Evolutionary conservation across 148 eudicot species (phyloP).

Genomic region (Beta vulgaris): DNA sequence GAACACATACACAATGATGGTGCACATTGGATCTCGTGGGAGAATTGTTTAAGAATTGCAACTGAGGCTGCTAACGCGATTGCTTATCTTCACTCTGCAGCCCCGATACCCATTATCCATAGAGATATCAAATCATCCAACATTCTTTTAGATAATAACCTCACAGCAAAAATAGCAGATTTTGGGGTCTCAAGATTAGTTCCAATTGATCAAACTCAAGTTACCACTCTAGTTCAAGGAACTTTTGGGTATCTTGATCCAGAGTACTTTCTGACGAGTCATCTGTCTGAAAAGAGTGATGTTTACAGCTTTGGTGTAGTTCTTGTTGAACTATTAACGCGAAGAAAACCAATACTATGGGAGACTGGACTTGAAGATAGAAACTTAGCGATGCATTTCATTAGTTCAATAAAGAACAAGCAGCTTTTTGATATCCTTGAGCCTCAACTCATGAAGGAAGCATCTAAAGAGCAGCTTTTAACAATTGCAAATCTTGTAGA

Average conservation of each 20-base stretch:
- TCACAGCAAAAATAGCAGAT: constrained; percentile 22
- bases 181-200: constrained; percentile 23
- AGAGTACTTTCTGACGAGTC: constrained; percentile 29
- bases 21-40: constrained; percentile 15
- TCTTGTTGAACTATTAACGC: constrained; percentile 14
- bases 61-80: constrained; percentile 30
- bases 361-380: constrained; percentile 1
- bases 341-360: constrained; percentile 8
- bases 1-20: constrained; percentile 17
- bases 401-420: neutral
- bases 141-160: constrained; percentile 26
- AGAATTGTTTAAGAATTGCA: constrained; percentile 24
- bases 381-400: constrained; percentile 24
- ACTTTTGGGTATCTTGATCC: constrained; percentile 33
- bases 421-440: constrained; percentile 24
- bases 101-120: constrained; percentile 26
- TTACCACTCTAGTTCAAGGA: constrained; percentile 30
- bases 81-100: constrained; percentile 28
- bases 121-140: constrained; percentile 27
- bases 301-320: constrained; percentile 30
- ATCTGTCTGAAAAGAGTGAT: constrained; percentile 26
- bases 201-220: constrained; percentile 25
- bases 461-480: constrained; percentile 17
- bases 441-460: constrained; percentile 22
- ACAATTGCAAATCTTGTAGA: constrained; percentile 18